These are phyloP conservation scores for Sequoiadendron giganteum DNA, from an alignment of 75 land plant genomes.

Conservation along the genomic window DNA sequence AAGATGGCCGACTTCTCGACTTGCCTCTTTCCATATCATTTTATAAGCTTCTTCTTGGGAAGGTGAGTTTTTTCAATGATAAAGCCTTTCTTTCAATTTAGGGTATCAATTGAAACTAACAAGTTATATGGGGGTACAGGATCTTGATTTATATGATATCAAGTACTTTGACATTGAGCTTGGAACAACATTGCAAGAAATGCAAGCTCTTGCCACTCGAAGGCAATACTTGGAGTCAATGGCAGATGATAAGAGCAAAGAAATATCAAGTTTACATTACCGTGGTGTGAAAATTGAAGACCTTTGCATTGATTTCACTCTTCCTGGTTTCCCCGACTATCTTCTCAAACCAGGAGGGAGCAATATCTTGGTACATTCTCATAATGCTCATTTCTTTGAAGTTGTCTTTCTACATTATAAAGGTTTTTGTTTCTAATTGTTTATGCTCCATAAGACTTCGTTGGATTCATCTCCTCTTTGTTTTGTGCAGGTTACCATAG, in stretches of 20 bases:
- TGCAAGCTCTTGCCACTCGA: constrained; percentile 48
- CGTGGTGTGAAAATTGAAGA: constrained; percentile 57
- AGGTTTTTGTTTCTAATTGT: no score
- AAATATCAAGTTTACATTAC: constrained; percentile 23
- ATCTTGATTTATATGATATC: constrained; percentile 63
- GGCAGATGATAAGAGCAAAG: neutral
- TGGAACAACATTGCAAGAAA: constrained; percentile 51
- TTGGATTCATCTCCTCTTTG: no score
- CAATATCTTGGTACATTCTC: constrained; percentile 38
- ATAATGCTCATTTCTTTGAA: no score
- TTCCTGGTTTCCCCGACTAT: constrained; percentile 80
- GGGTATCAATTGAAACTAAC: neutral
- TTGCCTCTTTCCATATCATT: constrained; percentile 61
- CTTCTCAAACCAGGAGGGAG: constrained; percentile 29
- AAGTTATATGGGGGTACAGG: constrained; percentile 27
- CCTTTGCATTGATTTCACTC: constrained; percentile 76
- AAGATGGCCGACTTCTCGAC: constrained; percentile 81
- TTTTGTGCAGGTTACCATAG: constrained; percentile 8
- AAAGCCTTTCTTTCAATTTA: neutral
- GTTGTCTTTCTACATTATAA: no score
- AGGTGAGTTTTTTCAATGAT: constrained; percentile 27
- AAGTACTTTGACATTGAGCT: constrained; percentile 69
- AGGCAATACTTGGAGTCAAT: constrained; percentile 27
- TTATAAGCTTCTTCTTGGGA: constrained; percentile 69
- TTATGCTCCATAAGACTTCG: no score